Percentiles rank a stretch among this genome's conserved stretches.
phyloP scores from a whole-genome alignment of 345 rosid species.

The Eutrema yunnanense region DNA sequence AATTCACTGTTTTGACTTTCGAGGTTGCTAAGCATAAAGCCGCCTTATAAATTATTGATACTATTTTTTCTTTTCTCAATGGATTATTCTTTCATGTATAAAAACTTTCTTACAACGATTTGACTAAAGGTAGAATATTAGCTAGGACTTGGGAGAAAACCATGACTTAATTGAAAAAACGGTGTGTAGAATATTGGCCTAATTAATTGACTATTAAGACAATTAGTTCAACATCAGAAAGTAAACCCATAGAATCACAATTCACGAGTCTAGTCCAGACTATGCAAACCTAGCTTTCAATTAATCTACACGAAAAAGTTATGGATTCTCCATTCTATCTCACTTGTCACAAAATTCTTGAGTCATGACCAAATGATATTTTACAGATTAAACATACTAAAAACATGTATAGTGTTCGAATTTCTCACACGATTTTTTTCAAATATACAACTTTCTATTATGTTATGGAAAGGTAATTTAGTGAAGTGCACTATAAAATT shows the following conservation, averaged over 20 bases:
- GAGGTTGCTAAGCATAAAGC: conserved; percentile 1
- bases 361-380: neutral
- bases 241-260: neutral
- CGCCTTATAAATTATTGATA: conserved; percentile 11
- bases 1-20: conserved; percentile 21
- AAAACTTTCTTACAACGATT: neutral
- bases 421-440: neutral
- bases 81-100: neutral
- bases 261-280: neutral
- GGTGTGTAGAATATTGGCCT: neutral
- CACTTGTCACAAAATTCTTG: neutral
- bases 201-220: neutral
- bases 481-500: neutral
- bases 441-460: neutral
- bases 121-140: neutral
- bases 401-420: neutral
- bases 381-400: neutral
- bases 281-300: neutral
- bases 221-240: neutral
- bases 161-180: neutral
- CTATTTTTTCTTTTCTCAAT: neutral
- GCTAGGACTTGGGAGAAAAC: neutral
- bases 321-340: neutral
- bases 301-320: neutral
- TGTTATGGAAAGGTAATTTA: neutral